Evolutionary conservation across 1,139 yeast genomes (phyloP), one percentile per base, ranked within the genome.

Genomic region (Yamadazyma taylorii): DNA sequence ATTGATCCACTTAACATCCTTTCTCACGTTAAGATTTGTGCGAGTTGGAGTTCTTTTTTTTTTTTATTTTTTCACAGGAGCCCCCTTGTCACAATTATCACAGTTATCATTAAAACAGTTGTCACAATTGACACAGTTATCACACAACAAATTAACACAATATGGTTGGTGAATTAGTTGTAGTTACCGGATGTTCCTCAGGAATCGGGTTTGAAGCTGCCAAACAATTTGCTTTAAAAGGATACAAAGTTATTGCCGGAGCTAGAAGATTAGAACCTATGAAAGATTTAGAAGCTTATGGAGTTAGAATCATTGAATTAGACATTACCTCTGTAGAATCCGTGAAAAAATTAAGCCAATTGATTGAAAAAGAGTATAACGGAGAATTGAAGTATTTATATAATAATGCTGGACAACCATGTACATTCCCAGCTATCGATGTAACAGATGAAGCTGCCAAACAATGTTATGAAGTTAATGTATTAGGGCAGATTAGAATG

Each of bases 111-210:
- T 8, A 8, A 21, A 21, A 21, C 9, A 10, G 10, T 21, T 24
- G 25, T 10, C 5, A 5, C n/a, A 11, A 24, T 6, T n/a, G n/a
- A 6, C 5, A 11, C 13, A 11, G 5, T 5, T 24, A 11, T 6
- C 5, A 24, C 25, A 11, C n/a, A 24, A 5, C n/a, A 24, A 11
- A 11, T 11, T 24, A 8, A 6, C n/a, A 10, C 5, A 25, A 11
- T 7, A 14, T 14, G 10, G 28, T 16, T 5, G 30, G 30, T 10
- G 15, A 29, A 29, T 19, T 29, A 7, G 89, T 80, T 2, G 63
- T 84, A 30, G 75, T 86, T 23, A 86, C 95, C 1, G 95, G 95
- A 7, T 86, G 87, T 13, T 83, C 92, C 0, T 81, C 90, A 0
- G 95, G 95, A 9, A 86, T 86, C 39, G 95, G 95, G 3, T 77